Percentiles rank a stretch among this genome's conserved stretches.
Evolutionary conservation across 768 basidiomycete genomes (phyloP).

Genomic region (Strobilomyces echinocephalus): DNA sequence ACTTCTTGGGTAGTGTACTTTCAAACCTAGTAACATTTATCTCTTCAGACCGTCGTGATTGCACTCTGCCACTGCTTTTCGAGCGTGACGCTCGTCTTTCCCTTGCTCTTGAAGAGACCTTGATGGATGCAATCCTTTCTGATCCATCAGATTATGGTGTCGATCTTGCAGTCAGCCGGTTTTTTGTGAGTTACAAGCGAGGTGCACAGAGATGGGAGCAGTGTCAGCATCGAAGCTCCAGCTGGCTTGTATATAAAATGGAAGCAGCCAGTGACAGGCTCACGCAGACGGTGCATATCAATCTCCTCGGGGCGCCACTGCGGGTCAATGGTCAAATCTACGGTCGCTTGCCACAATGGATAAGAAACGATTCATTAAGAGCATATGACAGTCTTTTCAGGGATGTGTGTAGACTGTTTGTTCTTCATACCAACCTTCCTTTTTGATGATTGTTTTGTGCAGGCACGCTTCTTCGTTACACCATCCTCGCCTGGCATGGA

Average conservation of each 20-base stretch:
- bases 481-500: neutral
- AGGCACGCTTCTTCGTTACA: neutral
- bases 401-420: too few relatives aligned
- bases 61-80: constrained; percentile 3
- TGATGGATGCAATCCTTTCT: neutral
- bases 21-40: too few relatives aligned
- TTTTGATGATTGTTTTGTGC: too few relatives aligned
- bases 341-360: too few relatives aligned
- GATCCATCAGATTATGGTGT: constrained; percentile 3
- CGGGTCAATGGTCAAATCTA: constrained; percentile 17
- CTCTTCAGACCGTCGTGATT: too few relatives aligned
- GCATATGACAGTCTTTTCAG: too few relatives aligned
- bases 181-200: constrained; percentile 7
- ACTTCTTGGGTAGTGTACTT: neutral
- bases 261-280: neutral
- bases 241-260: constrained; percentile 15
- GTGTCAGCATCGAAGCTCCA: neutral
- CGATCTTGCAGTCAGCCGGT: constrained; percentile 8
- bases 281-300: neutral
- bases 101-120: constrained; percentile 11
- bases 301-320: constrained; percentile 16
- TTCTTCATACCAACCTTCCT: too few relatives aligned
- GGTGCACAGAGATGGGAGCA: constrained; percentile 8
- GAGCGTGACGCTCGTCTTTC: constrained; percentile 25
- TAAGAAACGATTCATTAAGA: too few relatives aligned